Evolutionary conservation across 306 rosid genomes (phyloP).

Genomic region (Oxytropis ochrocephala): DNA sequence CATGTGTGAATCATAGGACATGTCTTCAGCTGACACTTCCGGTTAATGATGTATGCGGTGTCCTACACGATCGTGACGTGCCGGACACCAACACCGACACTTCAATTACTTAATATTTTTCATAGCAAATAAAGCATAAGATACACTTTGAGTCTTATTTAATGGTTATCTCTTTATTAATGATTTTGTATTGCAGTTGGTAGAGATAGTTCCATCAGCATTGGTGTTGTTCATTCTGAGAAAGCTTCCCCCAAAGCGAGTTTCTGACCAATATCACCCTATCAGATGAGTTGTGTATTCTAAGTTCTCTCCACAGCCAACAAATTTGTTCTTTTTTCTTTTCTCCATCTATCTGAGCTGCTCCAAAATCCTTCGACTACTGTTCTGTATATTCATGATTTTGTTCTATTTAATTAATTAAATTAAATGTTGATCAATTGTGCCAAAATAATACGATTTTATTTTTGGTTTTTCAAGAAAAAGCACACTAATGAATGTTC

Average conservation of each 20-base stretch:
- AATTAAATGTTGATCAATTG: neutral
- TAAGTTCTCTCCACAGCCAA: constrained; percentile 1
- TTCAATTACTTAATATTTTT: too few species aligned
- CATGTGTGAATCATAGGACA: neutral
- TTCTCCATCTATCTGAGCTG: neutral
- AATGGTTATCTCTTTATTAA: neutral
- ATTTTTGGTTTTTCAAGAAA: too few species aligned
- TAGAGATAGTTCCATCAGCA: constrained; percentile 68
- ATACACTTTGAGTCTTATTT: too few species aligned
- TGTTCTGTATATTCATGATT: constrained; percentile 27
- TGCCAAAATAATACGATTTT: too few species aligned
- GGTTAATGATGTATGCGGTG: too few species aligned
- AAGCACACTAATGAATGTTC: too few species aligned
- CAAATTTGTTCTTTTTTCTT: neutral
- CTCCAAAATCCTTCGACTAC: constrained; percentile 4
- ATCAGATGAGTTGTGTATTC: constrained; percentile 37
- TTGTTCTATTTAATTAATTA: neutral
- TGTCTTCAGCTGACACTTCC: too few species aligned
- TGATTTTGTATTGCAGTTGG: constrained; percentile 36
- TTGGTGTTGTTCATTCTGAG: constrained; percentile 66
- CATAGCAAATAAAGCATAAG: too few species aligned
- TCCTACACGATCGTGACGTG: too few species aligned
- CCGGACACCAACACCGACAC: too few species aligned
- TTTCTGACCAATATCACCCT: constrained; percentile 72
- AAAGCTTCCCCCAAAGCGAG: constrained; percentile 63